Evolutionary conservation across 345 rosid genomes (phyloP).

Genomic region (Raphanus raphanistrum): DNA sequence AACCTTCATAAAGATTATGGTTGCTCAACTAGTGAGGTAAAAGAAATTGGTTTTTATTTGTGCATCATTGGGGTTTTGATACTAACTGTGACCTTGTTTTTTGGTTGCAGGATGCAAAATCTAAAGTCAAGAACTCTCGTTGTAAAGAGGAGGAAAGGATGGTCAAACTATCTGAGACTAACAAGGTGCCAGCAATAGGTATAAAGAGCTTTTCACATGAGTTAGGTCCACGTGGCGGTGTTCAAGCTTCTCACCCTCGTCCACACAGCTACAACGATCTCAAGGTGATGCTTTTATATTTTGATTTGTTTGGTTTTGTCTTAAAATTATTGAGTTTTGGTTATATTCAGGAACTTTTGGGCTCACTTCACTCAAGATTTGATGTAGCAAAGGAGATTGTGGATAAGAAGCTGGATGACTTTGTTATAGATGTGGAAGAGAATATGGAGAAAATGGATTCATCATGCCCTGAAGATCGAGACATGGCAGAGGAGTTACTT

Average conservation of each 20-base stretch:
- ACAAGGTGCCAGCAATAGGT: conserved; percentile 46
- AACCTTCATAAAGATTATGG: conserved; percentile 27
- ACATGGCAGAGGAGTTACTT: conserved; percentile 61
- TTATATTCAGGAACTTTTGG: conserved; percentile 60
- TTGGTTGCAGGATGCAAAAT: conserved; percentile 43
- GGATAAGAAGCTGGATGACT: conserved; percentile 56
- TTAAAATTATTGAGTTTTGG: background rate
- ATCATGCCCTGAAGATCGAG: conserved; percentile 51
- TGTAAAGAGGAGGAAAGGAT: conserved; percentile 35
- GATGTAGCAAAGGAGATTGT: conserved; percentile 71
- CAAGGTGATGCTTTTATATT: conserved; percentile 44
- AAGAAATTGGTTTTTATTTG: background rate
- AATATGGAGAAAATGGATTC: conserved; percentile 53
- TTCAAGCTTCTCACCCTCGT: conserved; percentile 50
- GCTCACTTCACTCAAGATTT: conserved; percentile 66
- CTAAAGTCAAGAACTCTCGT: conserved; percentile 37
- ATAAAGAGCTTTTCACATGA: conserved; percentile 81
- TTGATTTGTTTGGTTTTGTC: background rate
- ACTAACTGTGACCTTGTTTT: background rate
- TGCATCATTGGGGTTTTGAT: background rate
- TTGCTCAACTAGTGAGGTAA: conserved; percentile 52
- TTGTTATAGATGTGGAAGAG: conserved; percentile 59
- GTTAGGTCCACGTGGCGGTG: conserved; percentile 69
- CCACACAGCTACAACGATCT: conserved; percentile 71
- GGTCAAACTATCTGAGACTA: conserved; percentile 39